Evolutionary conservation across 345 rosid species (phyloP), one percentile per base, ranked within the genome.

Genomic region (Eucalyptus pauciflora): DNA sequence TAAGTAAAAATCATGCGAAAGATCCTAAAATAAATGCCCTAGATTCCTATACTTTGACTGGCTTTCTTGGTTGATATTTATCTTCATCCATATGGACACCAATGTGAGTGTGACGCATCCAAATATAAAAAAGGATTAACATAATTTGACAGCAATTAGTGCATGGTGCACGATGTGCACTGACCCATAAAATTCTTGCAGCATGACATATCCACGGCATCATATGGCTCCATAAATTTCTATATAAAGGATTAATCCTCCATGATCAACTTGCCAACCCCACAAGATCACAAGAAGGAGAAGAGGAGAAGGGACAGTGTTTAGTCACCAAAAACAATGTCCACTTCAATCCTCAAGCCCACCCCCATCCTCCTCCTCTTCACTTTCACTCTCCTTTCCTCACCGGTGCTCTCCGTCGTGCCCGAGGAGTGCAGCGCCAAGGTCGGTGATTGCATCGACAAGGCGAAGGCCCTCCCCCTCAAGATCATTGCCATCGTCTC

Each of bases 401-500:
- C 15, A 0, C 37, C 14, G 15, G 46, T 12, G 4, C 83, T 76
- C 83, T 76, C 29, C 4, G 83, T 41, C 15, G 48, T 11, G 83
- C 29, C 48, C 2, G 83, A 41, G 20, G 92, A 89, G 6, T 92
- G 92, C 91, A 88, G 92, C 3, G 91, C 92, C 1, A 88, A 87
- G 13, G 56, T 33, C 0, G 90, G 29, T 0, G 1, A 7, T 4
- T 76, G 48, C 83, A 22, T 76, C 5, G 31, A 91, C 86, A 90
- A 90, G 50, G 33, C 69, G 5, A 3, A 81, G 48, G 95, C 93
- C 9, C 89, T 88, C 11, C 90, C 67, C 41, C 93, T 92, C 88
- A 95, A 95, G 91, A 27, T 93, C 83, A 90, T 85, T 4, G 94
- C 94, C 20, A 93, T 96, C 86, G 92, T 86, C 79, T 86, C 92